A percentile compares a stretch with the other conserved stretches of the same genome.
phyloP scores from a whole-genome alignment of 371 early-diverging fungal genomes.

The Apophysomyces ossiformis region DNA sequence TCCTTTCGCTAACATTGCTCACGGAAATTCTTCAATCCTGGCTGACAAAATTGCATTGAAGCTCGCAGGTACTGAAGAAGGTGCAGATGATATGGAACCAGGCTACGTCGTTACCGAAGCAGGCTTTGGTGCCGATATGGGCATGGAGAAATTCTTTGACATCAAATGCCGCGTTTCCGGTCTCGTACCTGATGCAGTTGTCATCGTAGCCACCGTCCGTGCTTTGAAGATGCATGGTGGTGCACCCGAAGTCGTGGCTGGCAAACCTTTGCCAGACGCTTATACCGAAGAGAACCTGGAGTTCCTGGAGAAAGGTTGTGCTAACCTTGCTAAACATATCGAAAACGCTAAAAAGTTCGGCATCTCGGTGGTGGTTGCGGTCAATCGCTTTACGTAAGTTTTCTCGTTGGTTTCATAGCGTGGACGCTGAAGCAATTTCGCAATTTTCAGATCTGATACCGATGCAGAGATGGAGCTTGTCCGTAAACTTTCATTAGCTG shows the following conservation, averaged over 20 bases:
- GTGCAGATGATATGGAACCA: conserved; percentile 55
- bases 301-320: conserved; percentile 81
- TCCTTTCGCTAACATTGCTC: conserved; percentile 98
- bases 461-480: conserved; percentile 85
- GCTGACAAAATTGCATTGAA: conserved; percentile 95
- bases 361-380: conserved; percentile 90
- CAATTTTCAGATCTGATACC: conserved; percentile 71
- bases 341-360: conserved; percentile 90
- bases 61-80: conserved; percentile 77
- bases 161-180: conserved; percentile 95
- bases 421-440: neutral
- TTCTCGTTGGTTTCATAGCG: neutral
- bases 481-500: conserved; percentile 69
- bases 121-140: conserved; percentile 99
- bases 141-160: conserved; percentile 98
- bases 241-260: conserved; percentile 95
- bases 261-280: conserved; percentile 86
- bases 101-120: conserved; percentile 97
- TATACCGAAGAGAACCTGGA: conserved; percentile 88
- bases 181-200: conserved; percentile 90
- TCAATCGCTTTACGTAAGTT: conserved; percentile 84
- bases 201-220: conserved; percentile 94
- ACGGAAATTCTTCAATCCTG: conserved; percentile 93
- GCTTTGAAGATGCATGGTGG: conserved; percentile 98
- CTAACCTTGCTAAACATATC: conserved; percentile 89